Conservation (phyloP, 805 yeast species). For the Nakazawaea peltata region DNA sequence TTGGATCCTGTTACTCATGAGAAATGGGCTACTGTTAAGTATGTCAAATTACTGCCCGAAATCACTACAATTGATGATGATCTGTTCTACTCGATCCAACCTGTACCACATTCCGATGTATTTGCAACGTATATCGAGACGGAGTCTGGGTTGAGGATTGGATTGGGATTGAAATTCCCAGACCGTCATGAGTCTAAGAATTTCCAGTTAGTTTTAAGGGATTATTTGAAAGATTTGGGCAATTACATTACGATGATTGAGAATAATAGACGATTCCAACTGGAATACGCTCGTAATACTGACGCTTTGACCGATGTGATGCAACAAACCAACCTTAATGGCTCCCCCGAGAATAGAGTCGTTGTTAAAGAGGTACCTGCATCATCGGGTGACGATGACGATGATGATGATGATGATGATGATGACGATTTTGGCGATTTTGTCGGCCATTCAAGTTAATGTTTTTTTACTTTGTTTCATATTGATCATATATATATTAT, state of each 20-base stretch:
- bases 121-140: conserved; percentile 2
- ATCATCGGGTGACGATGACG: conserved; percentile 3
- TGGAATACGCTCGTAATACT: not conserved
- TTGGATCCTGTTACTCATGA: not conserved
- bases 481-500: conserved; percentile 2
- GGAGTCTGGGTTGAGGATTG: conserved; percentile 2
- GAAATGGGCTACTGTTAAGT: conserved; percentile 4
- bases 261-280: not conserved
- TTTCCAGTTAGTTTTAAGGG: conserved; percentile 5
- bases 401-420: conserved; percentile 11
- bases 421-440: conserved; percentile 24
- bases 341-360: not conserved
- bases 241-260: conserved; percentile 6
- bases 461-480: not conserved
- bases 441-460: conserved; percentile 13
- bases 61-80: conserved; percentile 6
- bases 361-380: conserved; percentile 1
- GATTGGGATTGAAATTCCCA: conserved; percentile 9
- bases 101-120: conserved; percentile 3
- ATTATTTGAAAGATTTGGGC: conserved; percentile 4
- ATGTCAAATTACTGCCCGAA: conserved; percentile 3
- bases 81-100: conserved; percentile 7
- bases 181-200: conserved; percentile 5
- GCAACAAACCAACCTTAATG: not conserved
- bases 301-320: not conserved